Evolutionary conservation across 495 filamentous ascomycete genomes (phyloP).

Genomic region (Penicillium verhagenii): DNA sequence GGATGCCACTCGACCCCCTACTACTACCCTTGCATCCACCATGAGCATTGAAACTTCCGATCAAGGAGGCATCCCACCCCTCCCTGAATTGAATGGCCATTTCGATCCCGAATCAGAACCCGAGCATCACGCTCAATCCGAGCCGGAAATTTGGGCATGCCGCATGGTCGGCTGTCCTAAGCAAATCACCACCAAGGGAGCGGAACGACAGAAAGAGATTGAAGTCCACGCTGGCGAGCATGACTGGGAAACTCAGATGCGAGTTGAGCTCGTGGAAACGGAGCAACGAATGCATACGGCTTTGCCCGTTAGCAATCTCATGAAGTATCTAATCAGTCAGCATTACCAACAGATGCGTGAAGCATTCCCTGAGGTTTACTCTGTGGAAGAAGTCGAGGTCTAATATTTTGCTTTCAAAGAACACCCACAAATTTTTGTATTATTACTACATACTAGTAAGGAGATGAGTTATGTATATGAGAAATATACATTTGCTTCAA

Average conservation of each 20-base stretch:
- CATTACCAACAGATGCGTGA: slow-evolving; percentile 26
- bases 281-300: slow-evolving; percentile 42
- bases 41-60: slow-evolving; percentile 32
- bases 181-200: slow-evolving; percentile 57
- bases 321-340: slow-evolving; percentile 28
- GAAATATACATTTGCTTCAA: too few species aligned
- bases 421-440: too few species aligned
- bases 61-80: slow-evolving; percentile 1
- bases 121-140: slow-evolving; percentile 29
- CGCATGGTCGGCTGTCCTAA: slow-evolving; percentile 65
- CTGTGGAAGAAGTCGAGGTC: neutral
- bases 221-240: slow-evolving; percentile 64
- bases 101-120: slow-evolving; percentile 53
- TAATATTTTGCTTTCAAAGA: neutral
- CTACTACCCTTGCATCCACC: neutral
- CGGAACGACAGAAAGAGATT: slow-evolving; percentile 58
- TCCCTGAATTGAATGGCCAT: slow-evolving; percentile 20
- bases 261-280: slow-evolving; percentile 55
- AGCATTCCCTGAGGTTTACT: slow-evolving; percentile 27
- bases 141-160: slow-evolving; percentile 69
- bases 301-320: slow-evolving; percentile 42
- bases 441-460: too few species aligned
- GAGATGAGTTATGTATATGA: too few species aligned
- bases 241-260: slow-evolving; percentile 59
- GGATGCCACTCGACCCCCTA: slow-evolving; percentile 17